Base-by-base conservation (phyloP, 1,284 basidiomycete species). In the Ustilago bromivora region DNA sequence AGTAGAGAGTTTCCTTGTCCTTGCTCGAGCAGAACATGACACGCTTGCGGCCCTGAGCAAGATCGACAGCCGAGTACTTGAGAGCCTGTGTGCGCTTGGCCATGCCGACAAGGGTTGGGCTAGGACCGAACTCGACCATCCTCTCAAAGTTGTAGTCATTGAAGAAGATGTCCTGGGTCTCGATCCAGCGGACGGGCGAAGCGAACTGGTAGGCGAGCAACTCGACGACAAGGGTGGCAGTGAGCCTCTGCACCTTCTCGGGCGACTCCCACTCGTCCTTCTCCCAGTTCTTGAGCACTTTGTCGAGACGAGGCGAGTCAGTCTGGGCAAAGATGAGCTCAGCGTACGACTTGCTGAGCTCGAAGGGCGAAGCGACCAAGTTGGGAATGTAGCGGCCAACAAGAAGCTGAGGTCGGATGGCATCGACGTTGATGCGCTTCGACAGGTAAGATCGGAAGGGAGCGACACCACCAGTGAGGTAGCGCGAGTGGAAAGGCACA, bases 401-500 rank as follows among this genome's bases (percentile, higher is more conserved):
- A n/a, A 84, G 57, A 94, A 95, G 87, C 96, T 94, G 84, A 96
- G 90, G 80, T 95, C 91, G 41, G 91, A 84, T 82, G 28, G 74
- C 76, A 43, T 81, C 90, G 2, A 94, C 90, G 84, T 97, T 94
- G 87, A 99, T 95, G 89, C 98, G 98, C 91, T 98, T 98, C 57
- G 95, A 96, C 23, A 99, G 89, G 87, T 98, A 96, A 94, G 86
- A 71, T 78, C 94, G 91, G 92, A 96, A 96, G 4, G 94, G 95
- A 91, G 98, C 91, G 57, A 99, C 97, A 87, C 96, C 97, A 36
- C 97, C 96, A 96, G 54, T 76, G 53, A 99, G 91, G 88, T 98
- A 98, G 80, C 94, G 92, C 10, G 96, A 96, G 88, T 99, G 96
- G 93, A 99, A 99, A 12, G 97, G 96, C 12, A 99, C 96, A 83